A percentile compares a stretch with the other conserved stretches of the same genome.
These are phyloP conservation scores for Cardiospermum halicacabum DNA, from an alignment of 345 rosid genomes.

Conservation along the genomic window DNA sequence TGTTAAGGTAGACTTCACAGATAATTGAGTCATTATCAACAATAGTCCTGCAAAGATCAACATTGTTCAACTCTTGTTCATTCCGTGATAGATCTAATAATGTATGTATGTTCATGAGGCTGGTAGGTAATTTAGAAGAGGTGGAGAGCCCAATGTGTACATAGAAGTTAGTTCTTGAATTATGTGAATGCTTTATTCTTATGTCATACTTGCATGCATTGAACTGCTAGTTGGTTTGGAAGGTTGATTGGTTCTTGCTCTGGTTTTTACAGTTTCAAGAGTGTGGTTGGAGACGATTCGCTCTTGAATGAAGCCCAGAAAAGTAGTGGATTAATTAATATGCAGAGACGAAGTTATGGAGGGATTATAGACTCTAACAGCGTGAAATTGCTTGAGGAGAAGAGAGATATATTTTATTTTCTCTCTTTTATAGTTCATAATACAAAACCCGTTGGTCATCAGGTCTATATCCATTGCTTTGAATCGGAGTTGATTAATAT, in stretches of 20 bases:
- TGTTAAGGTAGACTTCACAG: not conserved
- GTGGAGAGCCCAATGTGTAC: too few species aligned
- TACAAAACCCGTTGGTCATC: slow-evolving; percentile 98
- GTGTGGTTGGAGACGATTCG: slow-evolving; percentile 31
- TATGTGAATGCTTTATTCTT: not conserved
- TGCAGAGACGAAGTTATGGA: slow-evolving; percentile 53
- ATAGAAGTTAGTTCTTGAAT: too few species aligned
- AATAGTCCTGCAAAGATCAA: not conserved
- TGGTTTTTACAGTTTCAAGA: slow-evolving; percentile 37
- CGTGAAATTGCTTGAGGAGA: slow-evolving; percentile 74
- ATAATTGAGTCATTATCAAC: not conserved
- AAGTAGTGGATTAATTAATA: slow-evolving; percentile 38
- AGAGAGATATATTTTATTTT: slow-evolving; percentile 76
- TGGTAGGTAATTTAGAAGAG: too few species aligned
- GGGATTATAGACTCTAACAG: slow-evolving; percentile 66
- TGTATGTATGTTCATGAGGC: not conserved
- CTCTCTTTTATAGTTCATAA: slow-evolving; percentile 91
- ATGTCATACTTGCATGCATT: not conserved
- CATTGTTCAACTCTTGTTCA: not conserved
- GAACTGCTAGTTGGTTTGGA: not conserved
- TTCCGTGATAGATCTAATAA: not conserved
- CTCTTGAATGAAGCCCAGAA: slow-evolving; percentile 39
- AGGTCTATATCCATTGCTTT: slow-evolving; percentile 41
- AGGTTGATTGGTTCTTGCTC: slow-evolving; percentile 24
- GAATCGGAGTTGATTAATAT: not conserved